These are phyloP conservation scores for Alternaria viburni DNA, from an alignment of 2,329 filamentous ascomycete species.

Conservation along the genomic window DNA sequence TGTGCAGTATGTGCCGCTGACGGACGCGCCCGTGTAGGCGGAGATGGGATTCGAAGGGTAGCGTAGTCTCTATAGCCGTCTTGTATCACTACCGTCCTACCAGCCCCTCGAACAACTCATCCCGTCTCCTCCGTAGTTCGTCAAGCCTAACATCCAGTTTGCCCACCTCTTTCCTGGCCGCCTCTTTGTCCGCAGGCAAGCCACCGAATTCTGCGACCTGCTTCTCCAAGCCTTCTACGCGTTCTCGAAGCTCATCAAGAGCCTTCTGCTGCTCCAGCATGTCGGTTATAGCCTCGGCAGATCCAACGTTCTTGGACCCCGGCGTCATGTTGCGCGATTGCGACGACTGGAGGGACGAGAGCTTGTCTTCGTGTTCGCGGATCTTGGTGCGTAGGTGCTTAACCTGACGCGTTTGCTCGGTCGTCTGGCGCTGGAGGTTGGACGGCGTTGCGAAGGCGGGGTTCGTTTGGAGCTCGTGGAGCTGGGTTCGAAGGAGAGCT, in stretches of 20 bases:
- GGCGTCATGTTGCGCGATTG: slow-evolving; percentile 25
- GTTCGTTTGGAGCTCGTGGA: slow-evolving; percentile 37
- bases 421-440: slow-evolving; percentile 70
- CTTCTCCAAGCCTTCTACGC: slow-evolving; percentile 65
- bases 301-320: slow-evolving; percentile 43
- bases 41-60: background rate
- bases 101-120: slow-evolving; percentile 76
- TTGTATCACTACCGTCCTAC: slow-evolving; percentile 54
- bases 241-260: slow-evolving; percentile 64
- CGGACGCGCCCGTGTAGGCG: slow-evolving; percentile 63
- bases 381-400: slow-evolving; percentile 71
- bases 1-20: slow-evolving; percentile 79
- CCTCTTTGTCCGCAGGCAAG: slow-evolving; percentile 72
- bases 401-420: slow-evolving; percentile 73
- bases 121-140: slow-evolving; percentile 66
- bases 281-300: slow-evolving; percentile 60
- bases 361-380: slow-evolving; percentile 63
- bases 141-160: slow-evolving; percentile 69
- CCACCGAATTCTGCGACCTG: slow-evolving; percentile 72
- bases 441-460: slow-evolving; percentile 56
- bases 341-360: slow-evolving; percentile 48
- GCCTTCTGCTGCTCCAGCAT: slow-evolving; percentile 68
- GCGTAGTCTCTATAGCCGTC: background rate
- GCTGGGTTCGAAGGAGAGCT: slow-evolving; percentile 35
- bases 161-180: slow-evolving; percentile 74